Evolutionary conservation across 1,284 basidiomycete genomes (phyloP).

Genomic region (Pseudozyma tsukubaensis): DNA sequence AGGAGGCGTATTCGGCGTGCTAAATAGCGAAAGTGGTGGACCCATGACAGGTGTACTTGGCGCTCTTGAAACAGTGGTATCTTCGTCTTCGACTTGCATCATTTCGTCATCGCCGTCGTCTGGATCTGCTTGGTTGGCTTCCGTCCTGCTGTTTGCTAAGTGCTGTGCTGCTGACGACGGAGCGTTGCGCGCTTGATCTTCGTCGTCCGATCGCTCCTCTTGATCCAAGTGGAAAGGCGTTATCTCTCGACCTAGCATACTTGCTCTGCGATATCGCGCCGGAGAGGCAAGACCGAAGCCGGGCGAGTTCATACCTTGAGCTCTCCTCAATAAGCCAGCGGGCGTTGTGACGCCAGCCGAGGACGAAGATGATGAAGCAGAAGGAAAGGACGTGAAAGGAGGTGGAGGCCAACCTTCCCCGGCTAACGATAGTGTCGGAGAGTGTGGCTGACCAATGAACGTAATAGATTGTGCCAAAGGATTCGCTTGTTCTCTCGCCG

Average conservation of each 20-base stretch:
- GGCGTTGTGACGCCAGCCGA: slow-evolving; percentile 13
- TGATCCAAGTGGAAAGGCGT: slow-evolving; percentile 41
- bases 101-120: slow-evolving; percentile 46
- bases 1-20: slow-evolving; percentile 32
- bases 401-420: slow-evolving; percentile 39
- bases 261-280: slow-evolving; percentile 48
- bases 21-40: slow-evolving; percentile 30
- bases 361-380: slow-evolving; percentile 25
- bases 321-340: slow-evolving; percentile 25
- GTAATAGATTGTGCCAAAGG: slow-evolving; percentile 5
- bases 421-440: slow-evolving; percentile 25
- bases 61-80: slow-evolving; percentile 12
- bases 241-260: slow-evolving; percentile 58
- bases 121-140: slow-evolving; percentile 14
- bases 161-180: slow-evolving; percentile 8
- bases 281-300: slow-evolving; percentile 33
- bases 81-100: slow-evolving; percentile 41
- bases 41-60: slow-evolving; percentile 38
- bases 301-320: slow-evolving; percentile 35
- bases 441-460: slow-evolving; percentile 23
- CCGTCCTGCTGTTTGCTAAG: not conserved
- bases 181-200: not conserved
- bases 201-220: slow-evolving; percentile 24
- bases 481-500: slow-evolving; percentile 27
- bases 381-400: slow-evolving; percentile 10